Evolutionary conservation across 768 basidiomycete genomes (phyloP), one percentile per base, ranked within the genome.

Genomic region (Clitopilus passeckerianus): DNA sequence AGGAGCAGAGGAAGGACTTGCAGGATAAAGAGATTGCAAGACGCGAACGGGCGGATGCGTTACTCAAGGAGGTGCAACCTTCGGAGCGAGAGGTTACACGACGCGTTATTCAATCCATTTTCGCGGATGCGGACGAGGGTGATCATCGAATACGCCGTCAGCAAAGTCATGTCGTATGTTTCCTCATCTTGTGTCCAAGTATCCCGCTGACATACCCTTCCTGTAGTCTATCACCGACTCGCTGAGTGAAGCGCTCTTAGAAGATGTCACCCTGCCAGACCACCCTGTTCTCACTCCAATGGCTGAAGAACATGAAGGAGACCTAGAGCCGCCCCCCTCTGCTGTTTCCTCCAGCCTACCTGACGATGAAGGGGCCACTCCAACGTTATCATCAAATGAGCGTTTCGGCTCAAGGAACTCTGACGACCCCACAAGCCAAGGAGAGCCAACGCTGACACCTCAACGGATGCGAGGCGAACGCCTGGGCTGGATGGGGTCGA

Each of bases 401-500:
- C 37, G 15, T 50, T 35, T 50, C 5, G 54, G 53, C 10, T 8
- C 55, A n/a, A n/a, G 46, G 20, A 23, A 50, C 4, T 20, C 18
- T 33, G 61, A 54, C 6, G 34, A 53, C 16, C 23, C 41, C 20
- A 57, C 61, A 27, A 44, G n/a, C 15, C 58, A 50, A 8, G 55
- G 60, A 22, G 60, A 64, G 18, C 60, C 58, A 14, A 63, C 63
- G 35, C 37, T 59, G 37, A 60, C 56, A 37, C 65, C 43, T 46
- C 60, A 60, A 30, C 72, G 70, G 60, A 46, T 59, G 18, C 70
- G 68, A 14, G 72, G 64, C 56, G 87, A 89, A 53, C 81, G 82
- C 0, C 76, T 90, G 53, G 84, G 86, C 18, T 92, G 90, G 90
- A 83, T 91, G 79, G 89, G 90, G 0, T 84, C 82, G 0, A 89